phyloP scores from a whole-genome alignment of 2,329 filamentous ascomycete species.

The Pseudogymnoascus sp. region DNA sequence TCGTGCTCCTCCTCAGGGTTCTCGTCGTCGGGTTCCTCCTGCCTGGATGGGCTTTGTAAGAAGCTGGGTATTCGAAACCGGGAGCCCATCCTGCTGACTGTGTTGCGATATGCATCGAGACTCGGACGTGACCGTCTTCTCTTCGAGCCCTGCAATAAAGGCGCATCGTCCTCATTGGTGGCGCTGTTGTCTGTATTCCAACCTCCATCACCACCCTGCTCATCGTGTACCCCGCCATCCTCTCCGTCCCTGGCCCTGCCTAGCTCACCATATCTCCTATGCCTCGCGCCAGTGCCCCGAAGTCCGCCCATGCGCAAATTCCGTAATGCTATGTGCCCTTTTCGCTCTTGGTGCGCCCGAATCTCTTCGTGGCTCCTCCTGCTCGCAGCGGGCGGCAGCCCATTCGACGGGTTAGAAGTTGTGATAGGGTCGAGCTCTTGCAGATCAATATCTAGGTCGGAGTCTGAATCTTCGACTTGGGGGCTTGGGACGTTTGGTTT shows the following conservation, averaged over 20 bases:
- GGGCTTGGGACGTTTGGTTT: conserved; percentile 45
- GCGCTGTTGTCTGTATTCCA: conserved; percentile 53
- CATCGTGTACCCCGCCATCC: conserved; percentile 59
- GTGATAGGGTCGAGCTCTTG: conserved; percentile 64
- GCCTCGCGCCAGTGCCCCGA: conserved; percentile 44
- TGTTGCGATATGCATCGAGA: conserved; percentile 31
- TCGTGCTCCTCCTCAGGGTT: conserved; percentile 47
- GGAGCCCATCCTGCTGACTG: conserved; percentile 40
- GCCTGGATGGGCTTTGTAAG: conserved; percentile 37
- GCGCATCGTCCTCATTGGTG: conserved; percentile 58
- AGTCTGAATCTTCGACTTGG: conserved; percentile 62
- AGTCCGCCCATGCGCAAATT: conserved; percentile 58
- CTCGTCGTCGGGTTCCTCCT: conserved; percentile 24
- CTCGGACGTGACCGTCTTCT: conserved; percentile 26
- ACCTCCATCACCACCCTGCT: conserved; percentile 38
- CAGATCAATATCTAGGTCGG: conserved; percentile 66
- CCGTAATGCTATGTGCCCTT: conserved; percentile 59
- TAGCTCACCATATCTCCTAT: conserved; percentile 50
- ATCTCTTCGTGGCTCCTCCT: conserved; percentile 23
- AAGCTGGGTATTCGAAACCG: conserved; percentile 60
- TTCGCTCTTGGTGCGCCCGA: conserved; percentile 18
- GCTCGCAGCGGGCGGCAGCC: conserved; percentile 22
- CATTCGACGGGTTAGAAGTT: conserved; percentile 19
- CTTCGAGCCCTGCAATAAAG: conserved; percentile 48
- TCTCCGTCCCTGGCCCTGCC: conserved; percentile 46